Base-by-base conservation (phyloP, 345 rosid genomes). In the Rhodamnia rubescens region DNA sequence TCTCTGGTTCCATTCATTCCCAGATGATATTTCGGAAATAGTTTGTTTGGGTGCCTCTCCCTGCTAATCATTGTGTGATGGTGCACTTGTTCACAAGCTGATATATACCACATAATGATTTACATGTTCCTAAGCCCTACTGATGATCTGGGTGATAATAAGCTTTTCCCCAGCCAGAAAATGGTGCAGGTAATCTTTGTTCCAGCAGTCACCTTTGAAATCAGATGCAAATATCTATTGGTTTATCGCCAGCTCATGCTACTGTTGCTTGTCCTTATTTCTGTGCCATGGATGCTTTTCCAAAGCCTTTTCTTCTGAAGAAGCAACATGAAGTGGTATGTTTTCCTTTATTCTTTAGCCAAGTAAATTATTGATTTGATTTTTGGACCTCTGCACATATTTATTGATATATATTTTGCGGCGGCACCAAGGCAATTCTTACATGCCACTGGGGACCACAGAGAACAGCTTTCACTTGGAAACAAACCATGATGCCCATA, bases 51-150 rank as follows among this genome's bases (percentile, higher is more conserved):
- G 87, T 96, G 95, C 87, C 90, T 96, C 58, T 97, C 98, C 15
- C 89, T 89, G 80, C 97, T 94, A 86, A 89, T 97, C 90, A 90
- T 95, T 86, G 88, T 96, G 86, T 90, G 96, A 90, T 97, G 99
- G 99, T 64, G 82, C 89, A 93, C 98, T 87, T 98, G 98, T 87
- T 96, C 99, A 59, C 91, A 96, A 91, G 98, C 98, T 81, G 98
- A 97, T 91, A 86, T 95, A 61, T 97, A 96, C 89, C 99, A 97
- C 51, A 85, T 95, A 64, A 89, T 95, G 98, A 95, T 95, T 50
- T 95, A 95, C 98, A 95, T 96, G 98, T 95, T 97, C 89, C 89
- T 97, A 85, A 95, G 98, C 89, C 99, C 98, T 83, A 92, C 95
- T 53, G 98, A 95, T 59, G 98, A 96, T 74, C 88, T 97, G 85